Conservation (phyloP, 1,284 basidiomycete genomes). For the Apiotrichum laibachii region DNA sequence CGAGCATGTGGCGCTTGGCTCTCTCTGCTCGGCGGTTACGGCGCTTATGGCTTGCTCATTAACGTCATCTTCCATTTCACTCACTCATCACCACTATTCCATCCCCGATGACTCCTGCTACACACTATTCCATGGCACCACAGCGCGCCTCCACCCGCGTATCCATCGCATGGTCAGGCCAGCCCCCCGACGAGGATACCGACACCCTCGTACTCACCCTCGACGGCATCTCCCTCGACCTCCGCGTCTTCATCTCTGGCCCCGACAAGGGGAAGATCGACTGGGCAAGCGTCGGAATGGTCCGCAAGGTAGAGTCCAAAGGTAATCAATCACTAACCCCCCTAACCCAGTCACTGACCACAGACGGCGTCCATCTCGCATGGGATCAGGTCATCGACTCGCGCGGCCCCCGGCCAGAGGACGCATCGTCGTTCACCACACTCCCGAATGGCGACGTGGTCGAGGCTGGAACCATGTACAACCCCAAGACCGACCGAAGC, state of each 20-base stretch:
- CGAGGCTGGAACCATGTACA: slow-evolving; percentile 38
- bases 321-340: not conserved
- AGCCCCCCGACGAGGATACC: slow-evolving; percentile 32
- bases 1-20: no score
- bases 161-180: slow-evolving; percentile 39
- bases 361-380: slow-evolving; percentile 25
- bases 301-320: slow-evolving; percentile 8
- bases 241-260: slow-evolving; percentile 29
- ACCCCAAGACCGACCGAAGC: slow-evolving; percentile 25
- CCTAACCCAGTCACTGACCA: not conserved
- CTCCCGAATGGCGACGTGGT: slow-evolving; percentile 34
- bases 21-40: no score
- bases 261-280: slow-evolving; percentile 26
- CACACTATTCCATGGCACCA: slow-evolving; percentile 20
- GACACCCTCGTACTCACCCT: slow-evolving; percentile 44
- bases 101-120: not conserved
- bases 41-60: no score
- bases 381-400: slow-evolving; percentile 39
- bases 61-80: no score
- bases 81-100: no score
- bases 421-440: slow-evolving; percentile 31
- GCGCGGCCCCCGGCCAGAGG: slow-evolving; percentile 19
- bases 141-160: slow-evolving; percentile 33
- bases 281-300: slow-evolving; percentile 29
- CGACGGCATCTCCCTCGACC: slow-evolving; percentile 33